Percentiles rank a stretch among this genome's conserved stretches.
phyloP scores from a whole-genome alignment of 306 rosid species.

The Quillaja saponaria region DNA sequence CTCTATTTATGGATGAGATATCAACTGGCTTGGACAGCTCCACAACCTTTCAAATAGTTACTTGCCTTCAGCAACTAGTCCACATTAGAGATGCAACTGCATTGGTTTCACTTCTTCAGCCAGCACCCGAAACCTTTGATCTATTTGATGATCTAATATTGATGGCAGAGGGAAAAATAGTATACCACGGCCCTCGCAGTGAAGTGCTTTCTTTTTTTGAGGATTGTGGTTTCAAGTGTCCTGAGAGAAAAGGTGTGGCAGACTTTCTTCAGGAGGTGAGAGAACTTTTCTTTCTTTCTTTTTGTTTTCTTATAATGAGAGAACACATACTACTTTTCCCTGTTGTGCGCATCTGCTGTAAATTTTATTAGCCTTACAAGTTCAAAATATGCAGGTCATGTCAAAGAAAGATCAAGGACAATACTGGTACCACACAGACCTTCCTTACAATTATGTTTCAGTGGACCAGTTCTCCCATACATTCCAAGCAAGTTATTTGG shows the following conservation, averaged over 20 bases:
- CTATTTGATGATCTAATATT: constrained; percentile 53
- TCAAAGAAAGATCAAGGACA: constrained; percentile 47
- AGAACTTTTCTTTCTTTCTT: no score
- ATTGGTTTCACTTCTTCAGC: constrained; percentile 56
- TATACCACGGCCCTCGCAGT: constrained; percentile 52
- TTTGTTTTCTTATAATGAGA: constrained; percentile 41
- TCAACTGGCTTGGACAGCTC: constrained; percentile 3
- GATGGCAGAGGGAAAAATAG: constrained; percentile 42
- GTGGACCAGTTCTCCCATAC: constrained; percentile 56
- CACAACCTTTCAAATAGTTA: constrained; percentile 1
- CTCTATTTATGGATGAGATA: constrained; percentile 14
- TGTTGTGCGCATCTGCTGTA: no score
- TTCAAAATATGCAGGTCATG: constrained; percentile 20
- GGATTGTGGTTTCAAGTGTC: constrained; percentile 52
- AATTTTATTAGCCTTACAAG: no score
- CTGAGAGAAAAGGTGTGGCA: constrained; percentile 49
- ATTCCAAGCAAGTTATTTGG: constrained; percentile 55
- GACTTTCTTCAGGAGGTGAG: constrained; percentile 50
- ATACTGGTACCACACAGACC: constrained; percentile 45
- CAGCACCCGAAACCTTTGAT: constrained; percentile 51
- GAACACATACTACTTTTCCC: constrained; percentile 86
- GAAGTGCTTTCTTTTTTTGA: constrained; percentile 43
- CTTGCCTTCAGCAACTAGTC: constrained; percentile 11
- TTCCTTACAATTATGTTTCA: constrained; percentile 60
- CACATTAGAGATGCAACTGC: background rate